Conservation (phyloP, 805 yeast species). For the Teunomyces aglyptinius region DNA sequence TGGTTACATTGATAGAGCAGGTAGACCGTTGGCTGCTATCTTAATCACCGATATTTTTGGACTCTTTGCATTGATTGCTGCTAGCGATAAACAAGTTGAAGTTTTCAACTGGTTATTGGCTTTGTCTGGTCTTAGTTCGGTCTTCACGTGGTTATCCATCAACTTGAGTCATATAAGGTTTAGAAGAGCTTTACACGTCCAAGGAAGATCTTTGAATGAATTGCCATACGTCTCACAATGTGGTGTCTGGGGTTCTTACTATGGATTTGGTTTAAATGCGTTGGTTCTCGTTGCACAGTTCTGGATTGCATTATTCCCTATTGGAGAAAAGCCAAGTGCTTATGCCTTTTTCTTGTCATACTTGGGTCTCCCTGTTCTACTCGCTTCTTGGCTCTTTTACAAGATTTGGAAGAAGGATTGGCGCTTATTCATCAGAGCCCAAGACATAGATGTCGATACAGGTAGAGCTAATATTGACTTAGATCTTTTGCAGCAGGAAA, state of each 20-base stretch:
- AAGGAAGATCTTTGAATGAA: slow-evolving; percentile 46
- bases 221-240: slow-evolving; percentile 52
- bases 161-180: slow-evolving; percentile 60
- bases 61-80: slow-evolving; percentile 61
- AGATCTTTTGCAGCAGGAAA: slow-evolving; percentile 33
- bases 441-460: slow-evolving; percentile 33
- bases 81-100: slow-evolving; percentile 44
- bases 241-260: slow-evolving; percentile 54
- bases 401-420: slow-evolving; percentile 28
- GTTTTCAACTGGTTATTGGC: slow-evolving; percentile 68
- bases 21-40: slow-evolving; percentile 64
- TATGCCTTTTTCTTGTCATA: slow-evolving; percentile 30
- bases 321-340: slow-evolving; percentile 39
- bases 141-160: slow-evolving; percentile 64
- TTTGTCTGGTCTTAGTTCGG: slow-evolving; percentile 58
- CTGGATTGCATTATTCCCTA: slow-evolving; percentile 64
- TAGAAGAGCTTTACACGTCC: slow-evolving; percentile 55
- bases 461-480: slow-evolving; percentile 34
- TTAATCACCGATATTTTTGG: slow-evolving; percentile 52
- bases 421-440: slow-evolving; percentile 25
- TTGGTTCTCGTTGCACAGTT: slow-evolving; percentile 58
- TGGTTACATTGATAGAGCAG: slow-evolving; percentile 60
- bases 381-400: slow-evolving; percentile 29
- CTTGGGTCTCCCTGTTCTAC: slow-evolving; percentile 32
- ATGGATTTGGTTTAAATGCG: slow-evolving; percentile 47